phyloP scores from a whole-genome alignment of 2,329 filamentous ascomycete genomes.

The Thielaviopsis musarum region DNA sequence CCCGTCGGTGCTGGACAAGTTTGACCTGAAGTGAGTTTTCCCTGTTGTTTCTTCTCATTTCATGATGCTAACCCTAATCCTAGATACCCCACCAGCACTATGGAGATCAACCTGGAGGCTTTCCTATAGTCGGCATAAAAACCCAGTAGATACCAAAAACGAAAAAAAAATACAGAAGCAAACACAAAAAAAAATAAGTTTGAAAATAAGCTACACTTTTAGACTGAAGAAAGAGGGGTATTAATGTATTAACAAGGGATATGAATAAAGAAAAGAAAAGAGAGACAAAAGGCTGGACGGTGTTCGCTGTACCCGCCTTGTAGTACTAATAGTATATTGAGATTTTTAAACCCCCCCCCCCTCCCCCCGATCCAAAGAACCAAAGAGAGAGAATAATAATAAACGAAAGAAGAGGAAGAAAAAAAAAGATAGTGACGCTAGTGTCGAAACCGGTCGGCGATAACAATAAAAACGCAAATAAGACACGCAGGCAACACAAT shows the following conservation, averaged over 20 bases:
- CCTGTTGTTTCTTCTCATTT: too few relatives aligned
- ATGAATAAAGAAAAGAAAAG: not conserved
- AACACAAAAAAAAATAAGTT: constrained; percentile 11
- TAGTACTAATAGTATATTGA: too few relatives aligned
- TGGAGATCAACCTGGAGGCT: constrained; percentile 88
- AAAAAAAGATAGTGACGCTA: not conserved
- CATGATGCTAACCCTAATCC: not conserved
- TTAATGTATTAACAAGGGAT: not conserved
- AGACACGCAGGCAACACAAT: not conserved
- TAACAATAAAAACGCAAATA: not conserved
- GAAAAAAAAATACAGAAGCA: constrained; percentile 9
- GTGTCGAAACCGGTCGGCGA: not conserved
- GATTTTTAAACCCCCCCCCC: not conserved
- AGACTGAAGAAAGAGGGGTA: not conserved
- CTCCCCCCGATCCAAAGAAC: too few relatives aligned
- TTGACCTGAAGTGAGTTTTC: constrained; percentile 56
- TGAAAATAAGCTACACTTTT: not conserved
- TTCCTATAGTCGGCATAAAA: constrained; percentile 47
- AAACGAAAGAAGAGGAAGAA: not conserved
- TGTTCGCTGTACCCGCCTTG: too few relatives aligned
- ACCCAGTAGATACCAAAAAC: constrained; percentile 10
- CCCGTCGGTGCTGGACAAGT: constrained; percentile 82
- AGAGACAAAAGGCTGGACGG: not conserved
- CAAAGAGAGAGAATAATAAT: not conserved
- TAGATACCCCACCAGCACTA: constrained; percentile 77